A percentile compares a stretch with the other conserved stretches of the same genome.
Conservation (phyloP, 176 grass and related monocot species). For the Carex cristatella region DNA sequence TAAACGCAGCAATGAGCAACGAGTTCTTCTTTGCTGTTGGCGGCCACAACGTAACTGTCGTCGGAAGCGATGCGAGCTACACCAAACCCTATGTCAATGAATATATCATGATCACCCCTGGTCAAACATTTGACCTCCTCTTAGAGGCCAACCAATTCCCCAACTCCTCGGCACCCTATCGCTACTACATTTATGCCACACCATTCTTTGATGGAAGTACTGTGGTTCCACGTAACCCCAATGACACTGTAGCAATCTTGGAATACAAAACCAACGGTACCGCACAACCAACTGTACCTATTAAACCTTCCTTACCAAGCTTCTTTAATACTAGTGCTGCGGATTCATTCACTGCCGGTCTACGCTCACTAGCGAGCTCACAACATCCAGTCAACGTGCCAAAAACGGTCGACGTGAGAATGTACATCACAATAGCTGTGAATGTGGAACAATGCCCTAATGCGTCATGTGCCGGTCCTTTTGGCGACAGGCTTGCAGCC, state of each 20-base stretch:
- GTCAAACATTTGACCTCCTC: constrained; percentile 43
- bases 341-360: constrained; percentile 38
- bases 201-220: background rate
- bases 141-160: constrained; percentile 26
- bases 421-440: constrained; percentile 25
- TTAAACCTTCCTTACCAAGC: background rate
- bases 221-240: background rate
- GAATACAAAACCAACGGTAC: constrained; percentile 7
- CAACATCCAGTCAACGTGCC: constrained; percentile 29
- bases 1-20: constrained; percentile 40
- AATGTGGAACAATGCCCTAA: background rate
- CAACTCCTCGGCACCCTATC: constrained; percentile 6
- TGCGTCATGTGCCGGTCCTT: background rate
- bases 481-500: constrained; percentile 29
- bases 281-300: background rate
- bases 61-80: constrained; percentile 42
- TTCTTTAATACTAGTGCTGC: constrained; percentile 37
- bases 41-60: constrained; percentile 42
- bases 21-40: constrained; percentile 45
- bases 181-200: constrained; percentile 27
- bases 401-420: constrained; percentile 19
- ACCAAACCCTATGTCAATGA: constrained; percentile 36
- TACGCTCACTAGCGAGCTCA: constrained; percentile 25
- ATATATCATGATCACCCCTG: constrained; percentile 35
- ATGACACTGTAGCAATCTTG: constrained; percentile 23